phyloP scores from a whole-genome alignment of 2,329 filamentous ascomycete genomes.

The Akanthomyces lecanii region DNA sequence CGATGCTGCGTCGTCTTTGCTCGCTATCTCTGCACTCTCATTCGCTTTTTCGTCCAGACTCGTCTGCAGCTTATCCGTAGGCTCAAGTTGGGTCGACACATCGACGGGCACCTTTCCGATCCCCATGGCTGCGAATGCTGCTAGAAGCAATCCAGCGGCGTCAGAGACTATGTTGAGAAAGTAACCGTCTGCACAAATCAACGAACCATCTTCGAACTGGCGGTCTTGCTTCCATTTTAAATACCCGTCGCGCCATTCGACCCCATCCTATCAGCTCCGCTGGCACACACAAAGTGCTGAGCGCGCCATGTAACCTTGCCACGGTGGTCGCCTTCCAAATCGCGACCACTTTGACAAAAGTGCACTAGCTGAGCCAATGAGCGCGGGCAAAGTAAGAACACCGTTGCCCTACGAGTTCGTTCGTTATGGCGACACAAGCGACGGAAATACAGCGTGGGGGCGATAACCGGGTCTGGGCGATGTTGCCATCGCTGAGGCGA shows the following conservation, averaged over 20 bases:
- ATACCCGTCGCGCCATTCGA: not conserved
- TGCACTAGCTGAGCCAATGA: not conserved
- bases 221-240: not conserved
- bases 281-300: not conserved
- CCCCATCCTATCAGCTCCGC: not conserved
- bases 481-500: constrained; percentile 6
- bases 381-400: not conserved
- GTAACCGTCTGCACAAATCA: not conserved
- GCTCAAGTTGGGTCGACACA: not conserved
- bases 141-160: not conserved
- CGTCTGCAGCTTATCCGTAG: not conserved
- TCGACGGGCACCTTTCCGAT: not conserved
- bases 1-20: constrained; percentile 2
- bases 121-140: not conserved
- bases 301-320: constrained; percentile 6
- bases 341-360: not conserved
- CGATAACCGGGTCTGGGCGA: constrained; percentile 9
- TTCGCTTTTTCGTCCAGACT: not conserved
- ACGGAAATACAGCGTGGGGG: not conserved
- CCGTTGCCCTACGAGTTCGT: too few species aligned
- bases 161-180: not conserved
- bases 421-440: not conserved
- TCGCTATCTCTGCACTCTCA: not conserved
- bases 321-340: not conserved
- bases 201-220: not conserved